These are phyloP conservation scores for Parachaetomium inaequale DNA, from an alignment of 495 filamentous ascomycete genomes.

Conservation along the genomic window DNA sequence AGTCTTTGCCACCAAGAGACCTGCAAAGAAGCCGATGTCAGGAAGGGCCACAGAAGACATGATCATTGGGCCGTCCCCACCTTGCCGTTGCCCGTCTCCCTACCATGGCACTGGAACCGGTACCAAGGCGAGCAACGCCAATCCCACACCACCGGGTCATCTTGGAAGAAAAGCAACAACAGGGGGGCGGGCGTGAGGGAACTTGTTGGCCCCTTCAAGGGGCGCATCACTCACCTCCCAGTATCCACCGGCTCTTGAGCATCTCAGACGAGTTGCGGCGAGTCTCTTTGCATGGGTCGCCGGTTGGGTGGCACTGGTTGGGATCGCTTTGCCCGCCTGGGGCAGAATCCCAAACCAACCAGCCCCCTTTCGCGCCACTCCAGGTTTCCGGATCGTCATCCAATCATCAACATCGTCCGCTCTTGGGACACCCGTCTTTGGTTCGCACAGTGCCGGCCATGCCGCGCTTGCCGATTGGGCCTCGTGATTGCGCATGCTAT, in stretches of 20 bases:
- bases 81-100: background rate
- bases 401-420: background rate
- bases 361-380: background rate
- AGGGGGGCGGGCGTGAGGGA: background rate
- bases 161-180: background rate
- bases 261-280: background rate
- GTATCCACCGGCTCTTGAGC: background rate
- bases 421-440: background rate
- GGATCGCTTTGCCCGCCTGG: no score
- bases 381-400: background rate
- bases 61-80: background rate
- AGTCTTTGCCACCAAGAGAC: background rate
- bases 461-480: background rate
- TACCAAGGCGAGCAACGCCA: background rate
- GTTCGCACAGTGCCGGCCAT: background rate
- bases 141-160: background rate
- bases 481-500: background rate
- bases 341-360: no score
- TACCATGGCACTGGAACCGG: background rate
- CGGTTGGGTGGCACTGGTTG: no score
- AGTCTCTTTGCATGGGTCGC: no score
- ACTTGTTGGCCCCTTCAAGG: background rate
- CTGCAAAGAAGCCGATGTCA: background rate
- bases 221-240: no score
- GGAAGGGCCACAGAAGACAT: background rate